Percentiles rank a stretch among this genome's conserved stretches.
Evolutionary conservation across 2,329 filamentous ascomycete genomes (phyloP).

Genomic region (Xylaria multiplex): DNA sequence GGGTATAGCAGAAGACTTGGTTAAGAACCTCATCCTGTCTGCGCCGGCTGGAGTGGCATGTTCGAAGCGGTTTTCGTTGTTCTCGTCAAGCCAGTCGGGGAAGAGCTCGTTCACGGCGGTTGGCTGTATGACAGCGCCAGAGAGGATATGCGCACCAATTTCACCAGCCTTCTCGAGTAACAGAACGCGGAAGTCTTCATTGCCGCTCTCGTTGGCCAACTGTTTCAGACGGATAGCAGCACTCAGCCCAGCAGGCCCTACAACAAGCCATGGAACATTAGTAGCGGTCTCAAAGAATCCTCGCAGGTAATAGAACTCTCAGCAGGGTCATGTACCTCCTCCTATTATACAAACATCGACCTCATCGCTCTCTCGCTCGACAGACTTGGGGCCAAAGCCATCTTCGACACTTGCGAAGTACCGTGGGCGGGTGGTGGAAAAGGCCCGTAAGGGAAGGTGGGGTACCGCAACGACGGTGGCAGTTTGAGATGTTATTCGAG

Average conservation of each 20-base stretch:
- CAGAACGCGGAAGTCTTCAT: constrained; percentile 94
- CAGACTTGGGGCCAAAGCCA: constrained; percentile 70
- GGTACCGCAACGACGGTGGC: constrained; percentile 31
- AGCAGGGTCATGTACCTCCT: constrained; percentile 66
- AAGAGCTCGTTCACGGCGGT: constrained; percentile 88
- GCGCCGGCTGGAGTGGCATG: constrained; percentile 82
- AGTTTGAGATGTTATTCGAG: constrained; percentile 35
- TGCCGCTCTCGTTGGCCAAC: constrained; percentile 90
- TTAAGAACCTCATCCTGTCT: constrained; percentile 95
- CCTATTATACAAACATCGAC: constrained; percentile 98
- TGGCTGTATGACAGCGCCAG: constrained; percentile 94
- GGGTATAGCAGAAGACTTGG: constrained; percentile 79
- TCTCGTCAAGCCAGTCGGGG: constrained; percentile 90
- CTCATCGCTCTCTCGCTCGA: constrained; percentile 90
- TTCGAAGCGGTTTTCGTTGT: constrained; percentile 88
- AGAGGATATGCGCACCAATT: constrained; percentile 92
- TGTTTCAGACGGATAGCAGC: constrained; percentile 96
- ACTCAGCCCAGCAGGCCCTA: constrained; percentile 88
- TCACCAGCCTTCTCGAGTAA: constrained; percentile 96
- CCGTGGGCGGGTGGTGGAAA: constrained; percentile 51
- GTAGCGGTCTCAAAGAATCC: constrained; percentile 15
- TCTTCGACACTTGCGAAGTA: constrained; percentile 56
- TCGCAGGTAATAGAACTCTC: constrained; percentile 11
- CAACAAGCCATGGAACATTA: constrained; percentile 9
- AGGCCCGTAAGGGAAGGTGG: constrained; percentile 45